Percentiles rank a stretch among this genome's conserved stretches.
Conservation (phyloP, 2,329 filamentous ascomycete genomes). For the Aspergillus fructus region DNA sequence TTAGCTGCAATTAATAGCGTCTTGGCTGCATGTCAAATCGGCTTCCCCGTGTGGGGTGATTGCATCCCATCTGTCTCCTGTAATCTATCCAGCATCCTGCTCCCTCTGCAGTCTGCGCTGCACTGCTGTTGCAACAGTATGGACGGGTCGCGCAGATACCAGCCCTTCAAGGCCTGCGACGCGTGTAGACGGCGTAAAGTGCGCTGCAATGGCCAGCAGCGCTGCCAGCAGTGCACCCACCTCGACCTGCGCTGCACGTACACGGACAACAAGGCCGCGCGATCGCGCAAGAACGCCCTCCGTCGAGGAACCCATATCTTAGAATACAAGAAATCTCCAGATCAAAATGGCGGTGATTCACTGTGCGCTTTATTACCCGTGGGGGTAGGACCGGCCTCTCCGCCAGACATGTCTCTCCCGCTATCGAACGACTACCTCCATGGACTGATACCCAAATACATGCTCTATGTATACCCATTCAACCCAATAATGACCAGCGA, state of each 20-base stretch:
- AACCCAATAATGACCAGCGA: conserved; percentile 46
- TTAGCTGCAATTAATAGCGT: not conserved
- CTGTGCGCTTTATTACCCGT: not conserved
- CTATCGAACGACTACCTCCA: conserved; percentile 32
- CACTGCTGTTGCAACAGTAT: no score
- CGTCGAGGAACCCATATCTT: conserved; percentile 44
- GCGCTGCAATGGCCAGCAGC: conserved; percentile 47
- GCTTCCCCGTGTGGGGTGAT: no score
- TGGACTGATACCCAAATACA: conserved; percentile 47
- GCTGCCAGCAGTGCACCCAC: conserved; percentile 46
- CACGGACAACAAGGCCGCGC: conserved; percentile 24
- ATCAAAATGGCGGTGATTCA: not conserved
- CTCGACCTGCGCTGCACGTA: conserved; percentile 49
- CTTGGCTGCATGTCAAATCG: no score
- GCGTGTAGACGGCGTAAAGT: conserved; percentile 49
- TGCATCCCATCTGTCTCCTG: no score
- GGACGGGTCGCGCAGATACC: not conserved
- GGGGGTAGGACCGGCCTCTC: not conserved
- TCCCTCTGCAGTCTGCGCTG: no score
- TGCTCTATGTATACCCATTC: conserved; percentile 48
- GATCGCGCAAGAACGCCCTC: conserved; percentile 37
- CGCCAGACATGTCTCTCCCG: conserved; percentile 6
- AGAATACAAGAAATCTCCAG: conserved; percentile 31
- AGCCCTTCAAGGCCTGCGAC: conserved; percentile 39
- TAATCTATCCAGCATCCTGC: no score